Evolutionary conservation across 192 early-diverging fungal species (phyloP).

Genomic region (Gigaspora rosea): DNA sequence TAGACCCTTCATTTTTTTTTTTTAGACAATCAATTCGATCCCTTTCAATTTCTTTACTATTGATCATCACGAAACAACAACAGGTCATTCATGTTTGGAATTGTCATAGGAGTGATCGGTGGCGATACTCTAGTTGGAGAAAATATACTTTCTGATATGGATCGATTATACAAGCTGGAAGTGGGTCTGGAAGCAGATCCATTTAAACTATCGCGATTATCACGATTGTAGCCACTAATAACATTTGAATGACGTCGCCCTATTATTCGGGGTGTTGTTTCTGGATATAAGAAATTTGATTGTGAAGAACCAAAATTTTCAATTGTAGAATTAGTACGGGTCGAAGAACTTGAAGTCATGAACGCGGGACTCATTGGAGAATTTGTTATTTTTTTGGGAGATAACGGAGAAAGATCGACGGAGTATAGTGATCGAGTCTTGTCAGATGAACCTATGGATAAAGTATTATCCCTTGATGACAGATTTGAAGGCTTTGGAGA

Average conservation of each 20-base stretch:
- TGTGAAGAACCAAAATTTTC: not conserved
- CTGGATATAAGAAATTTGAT: not conserved
- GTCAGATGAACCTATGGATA: not conserved
- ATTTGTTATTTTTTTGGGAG: conserved; percentile 5
- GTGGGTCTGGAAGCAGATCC: not conserved
- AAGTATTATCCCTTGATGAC: conserved; percentile 1
- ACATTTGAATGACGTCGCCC: not conserved
- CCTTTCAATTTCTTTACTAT: not conserved
- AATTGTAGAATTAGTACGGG: not conserved
- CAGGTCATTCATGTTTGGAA: not conserved
- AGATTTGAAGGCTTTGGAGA: conserved; percentile 1
- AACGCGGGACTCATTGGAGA: not conserved
- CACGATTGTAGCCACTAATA: not conserved
- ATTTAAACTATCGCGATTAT: not conserved
- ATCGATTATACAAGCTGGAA: conserved; percentile 12
- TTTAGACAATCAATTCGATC: not conserved
- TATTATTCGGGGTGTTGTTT: too few species aligned
- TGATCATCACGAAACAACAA: conserved; percentile 3
- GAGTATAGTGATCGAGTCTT: conserved; percentile 7
- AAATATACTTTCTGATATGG: conserved; percentile 23
- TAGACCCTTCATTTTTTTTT: too few species aligned
- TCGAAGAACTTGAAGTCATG: not conserved
- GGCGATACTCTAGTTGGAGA: conserved; percentile 22
- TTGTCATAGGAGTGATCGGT: conserved; percentile 4
- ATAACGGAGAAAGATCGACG: not conserved